These are phyloP conservation scores for Rhizophora mangle DNA, from an alignment of 345 rosid genomes.

Conservation along the genomic window DNA sequence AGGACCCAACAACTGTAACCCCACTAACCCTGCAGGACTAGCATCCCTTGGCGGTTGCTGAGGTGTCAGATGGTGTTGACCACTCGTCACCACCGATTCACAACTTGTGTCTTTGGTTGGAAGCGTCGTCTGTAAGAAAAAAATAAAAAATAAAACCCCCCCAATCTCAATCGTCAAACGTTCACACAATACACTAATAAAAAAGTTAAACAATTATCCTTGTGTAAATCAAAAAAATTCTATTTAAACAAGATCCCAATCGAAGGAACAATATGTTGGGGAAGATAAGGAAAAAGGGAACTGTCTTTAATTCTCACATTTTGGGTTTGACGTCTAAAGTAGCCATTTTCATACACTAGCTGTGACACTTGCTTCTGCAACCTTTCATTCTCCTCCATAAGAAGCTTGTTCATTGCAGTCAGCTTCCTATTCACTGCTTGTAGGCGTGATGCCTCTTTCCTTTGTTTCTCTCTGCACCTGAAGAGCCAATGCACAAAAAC, in stretches of 20 bases:
- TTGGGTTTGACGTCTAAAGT: constrained; percentile 92
- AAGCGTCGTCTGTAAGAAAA: constrained; percentile 65
- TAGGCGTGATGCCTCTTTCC: constrained; percentile 97
- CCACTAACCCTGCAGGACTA: constrained; percentile 99
- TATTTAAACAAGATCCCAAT: constrained; percentile 1
- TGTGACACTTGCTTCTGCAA: constrained; percentile 99
- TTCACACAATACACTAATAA: constrained; percentile 3
- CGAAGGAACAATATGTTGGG: neutral
- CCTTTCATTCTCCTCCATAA: constrained; percentile 99
- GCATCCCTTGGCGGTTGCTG: constrained; percentile 99
- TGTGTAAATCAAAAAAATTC: too few relatives aligned
- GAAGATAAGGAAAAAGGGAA: neutral
- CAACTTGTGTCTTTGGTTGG: constrained; percentile 97
- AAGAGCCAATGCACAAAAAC: constrained; percentile 19
- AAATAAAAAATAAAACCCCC: neutral
- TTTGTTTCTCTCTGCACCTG: constrained; percentile 99
- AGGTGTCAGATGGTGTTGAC: constrained; percentile 94
- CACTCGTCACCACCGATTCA: constrained; percentile 96
- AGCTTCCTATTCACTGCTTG: constrained; percentile 96
- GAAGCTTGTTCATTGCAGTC: constrained; percentile 96
- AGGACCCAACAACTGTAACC: constrained; percentile 41
- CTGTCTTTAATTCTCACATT: constrained; percentile 42
- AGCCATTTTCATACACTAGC: constrained; percentile 93
- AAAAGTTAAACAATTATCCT: too few relatives aligned
- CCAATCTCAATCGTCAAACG: constrained; percentile 14